Evolutionary conservation across 805 yeast genomes (phyloP).

Genomic region (Ogataea nakhonphanomensis): DNA sequence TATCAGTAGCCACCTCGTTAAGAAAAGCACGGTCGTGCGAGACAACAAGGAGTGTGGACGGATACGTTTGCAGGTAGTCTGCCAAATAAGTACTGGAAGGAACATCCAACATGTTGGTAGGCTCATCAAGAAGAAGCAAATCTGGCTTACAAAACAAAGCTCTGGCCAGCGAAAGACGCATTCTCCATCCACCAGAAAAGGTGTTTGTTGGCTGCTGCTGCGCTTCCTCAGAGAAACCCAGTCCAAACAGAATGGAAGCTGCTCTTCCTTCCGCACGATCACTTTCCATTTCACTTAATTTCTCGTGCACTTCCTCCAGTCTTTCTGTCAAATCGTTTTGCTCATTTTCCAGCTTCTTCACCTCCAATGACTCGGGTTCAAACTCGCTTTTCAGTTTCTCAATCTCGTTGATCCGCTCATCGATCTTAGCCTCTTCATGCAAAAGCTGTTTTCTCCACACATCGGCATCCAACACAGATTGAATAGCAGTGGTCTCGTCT

Average conservation of each 20-base stretch:
- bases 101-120: slow-evolving; percentile 99
- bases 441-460: slow-evolving; percentile 95
- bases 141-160: slow-evolving; percentile 98
- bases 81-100: slow-evolving; percentile 95
- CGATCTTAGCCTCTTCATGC: slow-evolving; percentile 69
- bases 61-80: slow-evolving; percentile 82
- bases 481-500: slow-evolving; percentile 86
- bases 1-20: slow-evolving; percentile 98
- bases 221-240: slow-evolving; percentile 88
- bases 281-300: slow-evolving; percentile 88
- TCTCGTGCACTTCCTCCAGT: slow-evolving; percentile 75
- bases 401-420: slow-evolving; percentile 72
- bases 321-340: slow-evolving; percentile 80
- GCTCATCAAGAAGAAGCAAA: slow-evolving; percentile 90
- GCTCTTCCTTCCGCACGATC: slow-evolving; percentile 98
- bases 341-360: slow-evolving; percentile 80
- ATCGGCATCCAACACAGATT: slow-evolving; percentile 97
- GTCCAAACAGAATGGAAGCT: slow-evolving; percentile 85
- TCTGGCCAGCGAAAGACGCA: slow-evolving; percentile 97
- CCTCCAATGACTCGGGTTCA: slow-evolving; percentile 71
- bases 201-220: slow-evolving; percentile 81
- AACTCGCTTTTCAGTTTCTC: slow-evolving; percentile 67
- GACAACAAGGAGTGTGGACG: slow-evolving; percentile 90
- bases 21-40: slow-evolving; percentile 97
- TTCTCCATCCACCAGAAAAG: slow-evolving; percentile 99